Evolutionary conservation across 2,329 filamentous ascomycete species (phyloP), one percentile per base, ranked within the genome.

Genomic region (Aspergillus fumigatus): DNA sequence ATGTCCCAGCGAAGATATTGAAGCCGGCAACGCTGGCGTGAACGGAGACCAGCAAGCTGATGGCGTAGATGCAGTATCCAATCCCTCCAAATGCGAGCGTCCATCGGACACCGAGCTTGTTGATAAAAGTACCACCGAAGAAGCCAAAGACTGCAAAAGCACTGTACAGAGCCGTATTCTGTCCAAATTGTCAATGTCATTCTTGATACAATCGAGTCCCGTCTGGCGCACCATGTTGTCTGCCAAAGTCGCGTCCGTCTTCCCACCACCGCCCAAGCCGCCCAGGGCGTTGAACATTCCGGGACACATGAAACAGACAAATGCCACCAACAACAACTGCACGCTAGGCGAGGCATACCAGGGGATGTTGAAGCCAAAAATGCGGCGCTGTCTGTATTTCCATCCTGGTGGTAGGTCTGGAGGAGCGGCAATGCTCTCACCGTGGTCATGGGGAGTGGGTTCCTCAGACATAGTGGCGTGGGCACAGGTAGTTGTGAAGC

Each of bases 301-400:
- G 1, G 85, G 85, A 68, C 85, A 88, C 62, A 88, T 68, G 77
- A 88, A 87, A 67, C 84, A 87, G 43, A 87, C 84, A 55, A 87
- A 77, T 50, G 84, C 77, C 55, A 90, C 86, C 80, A 90, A 82
- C 59, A 59, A 68, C 45, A 90, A 79, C 75, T 90, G 88, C 56
- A 86, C 73, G 66, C 83, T 82, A 26, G 88, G 88, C 58, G 87
- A 89, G 43, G 88, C 88, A 69, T 88, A 90, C 82, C 85, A 89
- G 45, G 75, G 73, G 5, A 86, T 54, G 58, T 79, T 78, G 47
- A 72, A 69, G 53, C 76, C 74, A 23, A 79, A 78, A 56, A 88
- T 51, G 50, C 74, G 77, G 67, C 82, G 68, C 45, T 77, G 74
- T 66, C 80, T 83, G 79, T 90, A 89, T 73, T 83, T 85, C 67